Conservation (phyloP, 768 basidiomycete genomes). For the Collybia sordida region DNA sequence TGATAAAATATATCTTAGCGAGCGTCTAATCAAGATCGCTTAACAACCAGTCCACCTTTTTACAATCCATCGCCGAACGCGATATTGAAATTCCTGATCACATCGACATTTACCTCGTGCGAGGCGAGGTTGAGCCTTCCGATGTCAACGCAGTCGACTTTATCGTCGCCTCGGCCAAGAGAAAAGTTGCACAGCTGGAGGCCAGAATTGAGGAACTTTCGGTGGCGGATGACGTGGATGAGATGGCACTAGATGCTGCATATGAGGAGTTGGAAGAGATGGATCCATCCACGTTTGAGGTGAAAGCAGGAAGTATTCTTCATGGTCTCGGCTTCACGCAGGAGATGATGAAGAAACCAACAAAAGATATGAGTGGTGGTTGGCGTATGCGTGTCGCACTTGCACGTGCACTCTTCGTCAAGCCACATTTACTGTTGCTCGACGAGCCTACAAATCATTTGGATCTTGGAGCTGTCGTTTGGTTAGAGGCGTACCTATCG, state of each 20-base stretch:
- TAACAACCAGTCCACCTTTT: slow-evolving; percentile 78
- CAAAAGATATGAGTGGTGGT: slow-evolving; percentile 98
- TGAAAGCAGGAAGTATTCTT: slow-evolving; percentile 94
- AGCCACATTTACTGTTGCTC: slow-evolving; percentile 91
- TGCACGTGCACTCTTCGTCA: slow-evolving; percentile 92
- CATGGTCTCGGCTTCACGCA: slow-evolving; percentile 93
- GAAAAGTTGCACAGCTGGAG: slow-evolving; percentile 92
- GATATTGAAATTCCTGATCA: slow-evolving; percentile 94
- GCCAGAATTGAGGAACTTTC: slow-evolving; percentile 92
- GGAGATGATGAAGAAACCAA: slow-evolving; percentile 93
- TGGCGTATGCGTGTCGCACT: slow-evolving; percentile 99
- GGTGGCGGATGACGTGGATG: slow-evolving; percentile 86
- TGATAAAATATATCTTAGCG: too few relatives aligned
- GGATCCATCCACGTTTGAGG: slow-evolving; percentile 93
- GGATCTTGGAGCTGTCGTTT: slow-evolving; percentile 97
- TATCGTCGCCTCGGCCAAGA: slow-evolving; percentile 89
- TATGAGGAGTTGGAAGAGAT: slow-evolving; percentile 98
- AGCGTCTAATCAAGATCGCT: too few relatives aligned
- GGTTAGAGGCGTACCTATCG: slow-evolving; percentile 96
- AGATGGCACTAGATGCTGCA: slow-evolving; percentile 79
- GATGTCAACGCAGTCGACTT: slow-evolving; percentile 97
- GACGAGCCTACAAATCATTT: slow-evolving; percentile 94
- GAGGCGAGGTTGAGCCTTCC: slow-evolving; percentile 94
- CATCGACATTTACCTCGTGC: slow-evolving; percentile 97
- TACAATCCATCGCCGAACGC: slow-evolving; percentile 92